Evolutionary conservation across 768 basidiomycete species (phyloP).

Genomic region (Chlorophyllum brunneum): DNA sequence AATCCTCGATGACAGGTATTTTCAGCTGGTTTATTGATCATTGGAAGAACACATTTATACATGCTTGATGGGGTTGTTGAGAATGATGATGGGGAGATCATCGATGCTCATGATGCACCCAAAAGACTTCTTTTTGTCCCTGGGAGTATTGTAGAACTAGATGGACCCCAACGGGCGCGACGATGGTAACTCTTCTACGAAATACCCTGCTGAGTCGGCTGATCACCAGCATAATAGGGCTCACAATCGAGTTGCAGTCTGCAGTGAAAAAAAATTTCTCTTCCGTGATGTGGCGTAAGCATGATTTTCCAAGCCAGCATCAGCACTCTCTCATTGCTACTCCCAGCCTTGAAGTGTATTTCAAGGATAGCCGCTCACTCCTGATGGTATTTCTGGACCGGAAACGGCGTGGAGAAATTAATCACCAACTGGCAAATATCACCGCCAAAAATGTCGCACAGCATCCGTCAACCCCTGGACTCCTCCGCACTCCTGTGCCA

Average conservation of each 20-base stretch:
- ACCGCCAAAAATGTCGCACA: slow-evolving; percentile 39
- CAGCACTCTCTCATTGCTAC: not conserved
- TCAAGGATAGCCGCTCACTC: slow-evolving; percentile 87
- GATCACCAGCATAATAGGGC: slow-evolving; percentile 50
- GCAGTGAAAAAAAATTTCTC: slow-evolving; percentile 78
- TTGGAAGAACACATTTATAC: slow-evolving; percentile 82
- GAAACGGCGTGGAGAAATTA: slow-evolving; percentile 56
- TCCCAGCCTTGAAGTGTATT: slow-evolving; percentile 82
- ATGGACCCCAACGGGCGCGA: slow-evolving; percentile 75
- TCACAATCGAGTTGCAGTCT: slow-evolving; percentile 73
- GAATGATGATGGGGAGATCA: slow-evolving; percentile 81
- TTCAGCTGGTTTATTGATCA: slow-evolving; percentile 81
- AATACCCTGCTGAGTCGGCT: not conserved
- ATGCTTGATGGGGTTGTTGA: slow-evolving; percentile 89
- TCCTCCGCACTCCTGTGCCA: slow-evolving; percentile 48
- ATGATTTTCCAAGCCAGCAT: not conserved
- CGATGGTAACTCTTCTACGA: slow-evolving; percentile 58
- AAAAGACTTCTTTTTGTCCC: slow-evolving; percentile 78
- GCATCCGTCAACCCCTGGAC: slow-evolving; percentile 42
- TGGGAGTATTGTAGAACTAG: slow-evolving; percentile 77
- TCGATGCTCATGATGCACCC: slow-evolving; percentile 84
- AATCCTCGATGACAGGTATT: not conserved
- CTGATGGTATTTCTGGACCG: slow-evolving; percentile 78
- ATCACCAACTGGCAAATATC: slow-evolving; percentile 47
- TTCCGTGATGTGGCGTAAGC: slow-evolving; percentile 90